Evolutionary conservation across 306 rosid species (phyloP).

Genomic region (Urtica urens): DNA sequence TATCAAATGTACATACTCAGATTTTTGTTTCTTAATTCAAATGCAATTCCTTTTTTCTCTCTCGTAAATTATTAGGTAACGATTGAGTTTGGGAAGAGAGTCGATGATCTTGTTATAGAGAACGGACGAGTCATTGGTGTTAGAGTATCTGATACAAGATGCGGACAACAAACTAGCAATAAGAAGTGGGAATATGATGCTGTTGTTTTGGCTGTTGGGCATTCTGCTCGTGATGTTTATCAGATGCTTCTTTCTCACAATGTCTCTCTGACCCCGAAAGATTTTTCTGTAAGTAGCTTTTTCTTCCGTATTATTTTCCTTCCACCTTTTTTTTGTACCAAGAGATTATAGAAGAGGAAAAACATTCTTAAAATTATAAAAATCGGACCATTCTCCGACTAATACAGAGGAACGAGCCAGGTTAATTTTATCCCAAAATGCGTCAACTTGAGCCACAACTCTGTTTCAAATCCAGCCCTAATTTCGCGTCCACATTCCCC

Average conservation of each 20-base stretch:
- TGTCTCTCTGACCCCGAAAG: constrained; percentile 64
- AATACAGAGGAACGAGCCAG: no score
- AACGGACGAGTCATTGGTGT: constrained; percentile 53
- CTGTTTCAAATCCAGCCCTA: no score
- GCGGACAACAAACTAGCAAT: constrained; percentile 26
- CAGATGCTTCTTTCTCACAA: constrained; percentile 75
- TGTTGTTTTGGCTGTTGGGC: constrained; percentile 88
- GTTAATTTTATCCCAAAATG: no score
- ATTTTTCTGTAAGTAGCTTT: constrained; percentile 69
- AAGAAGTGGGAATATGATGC: constrained; percentile 67
- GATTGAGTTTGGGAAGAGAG: constrained; percentile 82
- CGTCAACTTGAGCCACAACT: no score
- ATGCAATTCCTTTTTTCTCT: constrained; percentile 12
- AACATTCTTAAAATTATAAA: no score
- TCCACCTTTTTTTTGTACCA: no score
- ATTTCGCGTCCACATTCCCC: background rate
- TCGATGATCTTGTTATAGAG: constrained; percentile 65
- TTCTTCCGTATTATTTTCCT: no score
- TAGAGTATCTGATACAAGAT: constrained; percentile 59
- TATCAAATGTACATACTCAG: constrained; percentile 9
- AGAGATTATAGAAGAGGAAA: no score
- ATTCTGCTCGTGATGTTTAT: constrained; percentile 91
- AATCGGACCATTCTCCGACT: no score
- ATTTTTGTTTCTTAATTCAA: constrained; percentile 12
- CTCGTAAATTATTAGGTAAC: constrained; percentile 43